Percentiles rank a stretch among this genome's conserved stretches.
These are phyloP conservation scores for Kuraishia borneana DNA, from an alignment of 805 yeast genomes.

Conservation along the genomic window DNA sequence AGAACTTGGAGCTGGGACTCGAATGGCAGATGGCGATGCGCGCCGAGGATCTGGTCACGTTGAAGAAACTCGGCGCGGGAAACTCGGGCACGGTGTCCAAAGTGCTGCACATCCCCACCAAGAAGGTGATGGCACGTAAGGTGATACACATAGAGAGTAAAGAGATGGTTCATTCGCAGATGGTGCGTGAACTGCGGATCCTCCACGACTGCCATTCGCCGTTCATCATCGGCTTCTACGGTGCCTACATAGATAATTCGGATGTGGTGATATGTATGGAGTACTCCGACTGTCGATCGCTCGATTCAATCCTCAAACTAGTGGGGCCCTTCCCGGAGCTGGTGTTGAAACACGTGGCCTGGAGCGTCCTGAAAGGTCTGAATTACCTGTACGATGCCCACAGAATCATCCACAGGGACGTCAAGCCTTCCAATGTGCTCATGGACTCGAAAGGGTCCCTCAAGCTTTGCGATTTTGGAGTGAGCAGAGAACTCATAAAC, in stretches of 20 bases:
- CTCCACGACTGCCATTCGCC: conserved; percentile 84
- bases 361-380: conserved; percentile 69
- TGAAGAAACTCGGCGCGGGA: conserved; percentile 82
- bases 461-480: conserved; percentile 95
- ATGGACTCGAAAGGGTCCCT: conserved; percentile 80
- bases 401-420: conserved; percentile 89
- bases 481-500: conserved; percentile 80
- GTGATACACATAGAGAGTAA: conserved; percentile 79
- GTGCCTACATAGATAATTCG: conserved; percentile 66
- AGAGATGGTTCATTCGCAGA: conserved; percentile 67
- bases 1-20: conserved; percentile 39
- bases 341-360: conserved; percentile 64
- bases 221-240: conserved; percentile 81
- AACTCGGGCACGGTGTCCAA: conserved; percentile 89
- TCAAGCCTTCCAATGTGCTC: conserved; percentile 89
- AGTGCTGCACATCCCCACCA: conserved; percentile 81
- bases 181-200: conserved; percentile 78
- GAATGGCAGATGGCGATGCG: conserved; percentile 41
- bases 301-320: conserved; percentile 61
- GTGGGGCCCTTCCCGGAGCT: conserved; percentile 57
- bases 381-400: conserved; percentile 73
- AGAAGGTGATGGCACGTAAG: conserved; percentile 83
- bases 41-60: conserved; percentile 58
- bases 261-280: conserved; percentile 92
- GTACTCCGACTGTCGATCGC: conserved; percentile 88